Base-by-base conservation (phyloP, 2,329 filamentous ascomycete species). In the Fusarium cyanostomum region DNA sequence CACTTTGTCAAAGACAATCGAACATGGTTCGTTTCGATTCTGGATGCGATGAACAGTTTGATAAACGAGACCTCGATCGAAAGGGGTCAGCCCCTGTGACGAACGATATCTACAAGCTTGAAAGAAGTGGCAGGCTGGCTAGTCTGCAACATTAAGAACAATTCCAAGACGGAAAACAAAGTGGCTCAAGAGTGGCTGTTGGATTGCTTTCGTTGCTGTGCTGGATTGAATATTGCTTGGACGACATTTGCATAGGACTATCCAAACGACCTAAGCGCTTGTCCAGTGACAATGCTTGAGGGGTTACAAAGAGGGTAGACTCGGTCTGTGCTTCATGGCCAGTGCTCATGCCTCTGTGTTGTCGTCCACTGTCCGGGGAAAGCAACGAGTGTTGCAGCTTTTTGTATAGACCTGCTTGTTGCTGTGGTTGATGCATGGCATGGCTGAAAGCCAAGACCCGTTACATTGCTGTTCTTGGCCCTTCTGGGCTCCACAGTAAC, bases 321-420 rank as follows among this genome's bases (percentile, higher is more conserved):
- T 9, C 7, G 16, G 7, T 5, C 6, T 26, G 16, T 10, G 13
- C 4, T 13, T 15, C 11, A 5, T 28, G 15, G 3, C 21, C 8
- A 13, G 26, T 21, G 16, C 7, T 12, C 12, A 31, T 21, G 5
- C 7, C 24, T 10, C 5, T 9, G 11, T 8, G 26, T 3, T 28
- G 3, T 18, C 13, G 15, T 15, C 4, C 12, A 12, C 12, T 30
- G 13, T 13, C 12, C n/a, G n/a, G n/a, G 28, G 30, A 15, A 37
- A 12, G 10, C 49, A 56, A 46, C 35, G 10, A 64, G 60, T 61
- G 60, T 39, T 61, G 55, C 33, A 11, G 10, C 28, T 15, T 11
- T 10, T 30, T 27, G 12, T 56, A n/a, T 28, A n/a, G 15, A 16
- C 28, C 12, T 3, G 16, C 15, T 56, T 38, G 24, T 13, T 13